A percentile compares a stretch with the other conserved stretches of the same genome.
phyloP scores from a whole-genome alignment of 1,139 yeast genomes.

The Yamadazyma triangularis region DNA sequence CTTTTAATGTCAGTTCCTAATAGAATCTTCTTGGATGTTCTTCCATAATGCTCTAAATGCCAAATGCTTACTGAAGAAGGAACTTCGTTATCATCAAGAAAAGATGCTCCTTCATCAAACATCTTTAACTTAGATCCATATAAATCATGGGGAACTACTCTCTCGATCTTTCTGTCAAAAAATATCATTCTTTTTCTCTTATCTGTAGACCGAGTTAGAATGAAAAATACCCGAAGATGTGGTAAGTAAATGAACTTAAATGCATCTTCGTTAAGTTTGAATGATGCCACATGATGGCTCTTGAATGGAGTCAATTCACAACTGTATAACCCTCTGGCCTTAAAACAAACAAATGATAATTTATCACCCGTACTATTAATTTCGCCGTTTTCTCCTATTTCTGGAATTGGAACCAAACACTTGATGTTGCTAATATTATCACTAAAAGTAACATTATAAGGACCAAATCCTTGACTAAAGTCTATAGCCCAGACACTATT shows the following conservation, averaged over 20 bases:
- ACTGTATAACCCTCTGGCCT: slow-evolving; percentile 43
- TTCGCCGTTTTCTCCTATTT: too few relatives aligned
- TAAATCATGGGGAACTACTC: slow-evolving; percentile 18
- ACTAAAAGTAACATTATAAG: slow-evolving; percentile 40
- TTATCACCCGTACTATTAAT: too few relatives aligned
- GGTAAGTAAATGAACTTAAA: slow-evolving; percentile 30
- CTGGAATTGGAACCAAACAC: too few relatives aligned
- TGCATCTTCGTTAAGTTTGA: slow-evolving; percentile 35
- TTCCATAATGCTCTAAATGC: slow-evolving; percentile 26
- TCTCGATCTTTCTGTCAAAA: slow-evolving; percentile 29
- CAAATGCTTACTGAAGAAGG: slow-evolving; percentile 29
- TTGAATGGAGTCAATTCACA: slow-evolving; percentile 25
- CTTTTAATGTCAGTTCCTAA: slow-evolving; percentile 30
- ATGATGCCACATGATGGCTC: slow-evolving; percentile 26
- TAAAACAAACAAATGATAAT: too few relatives aligned
- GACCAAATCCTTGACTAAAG: slow-evolving; percentile 24
- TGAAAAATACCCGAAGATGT: slow-evolving; percentile 31
- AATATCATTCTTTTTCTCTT: slow-evolving; percentile 24
- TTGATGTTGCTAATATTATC: too few relatives aligned
- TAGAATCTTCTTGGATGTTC: slow-evolving; percentile 34
- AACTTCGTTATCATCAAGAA: slow-evolving; percentile 29
- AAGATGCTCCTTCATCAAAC: slow-evolving; percentile 10
- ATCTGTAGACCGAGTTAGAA: slow-evolving; percentile 31
- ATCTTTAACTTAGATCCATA: slow-evolving; percentile 15
- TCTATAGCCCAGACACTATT: slow-evolving; percentile 43